These are phyloP conservation scores for Lentinula sp. DNA, from an alignment of 768 basidiomycete genomes.

Conservation along the genomic window DNA sequence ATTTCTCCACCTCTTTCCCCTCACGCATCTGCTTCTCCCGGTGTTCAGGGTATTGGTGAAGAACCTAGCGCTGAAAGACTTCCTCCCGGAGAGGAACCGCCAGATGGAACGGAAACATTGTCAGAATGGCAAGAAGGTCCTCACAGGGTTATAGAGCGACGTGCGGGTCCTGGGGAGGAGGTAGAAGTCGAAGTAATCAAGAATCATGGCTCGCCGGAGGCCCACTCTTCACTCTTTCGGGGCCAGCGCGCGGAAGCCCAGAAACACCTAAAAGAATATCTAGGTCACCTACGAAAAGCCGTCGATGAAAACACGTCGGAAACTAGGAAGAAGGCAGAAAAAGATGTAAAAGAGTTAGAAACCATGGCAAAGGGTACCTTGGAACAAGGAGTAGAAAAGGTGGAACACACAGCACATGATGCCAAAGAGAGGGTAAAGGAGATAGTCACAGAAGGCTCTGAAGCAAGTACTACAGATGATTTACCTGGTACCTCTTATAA, in stretches of 20 bases:
- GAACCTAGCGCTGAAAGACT: slow-evolving; percentile 5
- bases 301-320: slow-evolving; percentile 16
- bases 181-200: slow-evolving; percentile 62
- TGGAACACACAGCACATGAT: not conserved
- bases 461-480: not conserved
- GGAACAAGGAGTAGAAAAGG: not conserved
- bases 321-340: slow-evolving; percentile 19
- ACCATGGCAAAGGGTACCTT: slow-evolving; percentile 11
- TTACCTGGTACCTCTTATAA: not conserved
- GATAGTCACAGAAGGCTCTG: slow-evolving; percentile 4
- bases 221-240: slow-evolving; percentile 13
- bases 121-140: slow-evolving; percentile 71
- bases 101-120: slow-evolving; percentile 36
- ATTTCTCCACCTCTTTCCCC: not conserved
- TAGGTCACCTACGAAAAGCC: slow-evolving; percentile 18
- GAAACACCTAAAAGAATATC: slow-evolving; percentile 24
- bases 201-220: slow-evolving; percentile 23
- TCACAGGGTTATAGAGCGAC: slow-evolving; percentile 59
- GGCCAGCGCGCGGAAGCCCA: slow-evolving; percentile 15
- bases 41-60: not conserved
- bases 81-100: slow-evolving; percentile 29
- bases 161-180: slow-evolving; percentile 55
- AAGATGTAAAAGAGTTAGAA: slow-evolving; percentile 11
- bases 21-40: not conserved
- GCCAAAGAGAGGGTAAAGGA: not conserved